A percentile compares a stretch with the other conserved stretches of the same genome.
Conservation (phyloP, 768 basidiomycete species). For the Naganishia onofrii region DNA sequence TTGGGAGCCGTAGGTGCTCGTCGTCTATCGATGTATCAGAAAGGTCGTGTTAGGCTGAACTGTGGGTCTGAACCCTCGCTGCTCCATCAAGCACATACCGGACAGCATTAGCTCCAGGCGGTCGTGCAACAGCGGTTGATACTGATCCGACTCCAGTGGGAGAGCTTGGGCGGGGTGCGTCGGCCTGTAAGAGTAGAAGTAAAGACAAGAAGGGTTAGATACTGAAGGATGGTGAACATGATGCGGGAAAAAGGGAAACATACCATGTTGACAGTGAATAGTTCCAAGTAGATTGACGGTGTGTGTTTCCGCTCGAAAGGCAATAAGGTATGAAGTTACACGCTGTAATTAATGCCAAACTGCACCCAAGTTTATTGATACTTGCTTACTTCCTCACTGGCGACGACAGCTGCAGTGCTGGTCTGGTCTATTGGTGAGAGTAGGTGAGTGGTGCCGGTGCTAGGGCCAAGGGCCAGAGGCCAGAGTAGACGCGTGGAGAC, state of each 20-base stretch:
- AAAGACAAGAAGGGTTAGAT: neutral
- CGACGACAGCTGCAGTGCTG: neutral
- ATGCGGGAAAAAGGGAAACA: neutral
- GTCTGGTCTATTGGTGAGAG: neutral
- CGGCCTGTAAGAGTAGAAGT: neutral
- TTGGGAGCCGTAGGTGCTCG: conserved; percentile 55
- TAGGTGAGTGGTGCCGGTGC: neutral
- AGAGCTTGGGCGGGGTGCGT: conserved; percentile 45
- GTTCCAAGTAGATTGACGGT: neutral
- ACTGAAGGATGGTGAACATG: neutral
- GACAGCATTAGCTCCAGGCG: conserved; percentile 51
- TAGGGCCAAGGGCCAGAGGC: no score
- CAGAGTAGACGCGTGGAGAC: neutral
- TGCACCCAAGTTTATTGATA: neutral
- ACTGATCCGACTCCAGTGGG: conserved; percentile 41
- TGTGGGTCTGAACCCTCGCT: neutral
- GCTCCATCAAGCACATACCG: conserved; percentile 37
- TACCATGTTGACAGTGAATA: conserved; percentile 5
- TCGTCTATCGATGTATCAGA: conserved; percentile 37
- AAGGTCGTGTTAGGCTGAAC: no score
- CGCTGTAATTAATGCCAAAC: neutral
- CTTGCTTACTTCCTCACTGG: no score
- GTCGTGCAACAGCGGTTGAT: conserved; percentile 43
- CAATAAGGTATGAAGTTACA: neutral
- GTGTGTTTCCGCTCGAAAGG: neutral